These are phyloP conservation scores for Leccinum pachyderme DNA, from an alignment of 1,284 basidiomycete species.

Conservation along the genomic window DNA sequence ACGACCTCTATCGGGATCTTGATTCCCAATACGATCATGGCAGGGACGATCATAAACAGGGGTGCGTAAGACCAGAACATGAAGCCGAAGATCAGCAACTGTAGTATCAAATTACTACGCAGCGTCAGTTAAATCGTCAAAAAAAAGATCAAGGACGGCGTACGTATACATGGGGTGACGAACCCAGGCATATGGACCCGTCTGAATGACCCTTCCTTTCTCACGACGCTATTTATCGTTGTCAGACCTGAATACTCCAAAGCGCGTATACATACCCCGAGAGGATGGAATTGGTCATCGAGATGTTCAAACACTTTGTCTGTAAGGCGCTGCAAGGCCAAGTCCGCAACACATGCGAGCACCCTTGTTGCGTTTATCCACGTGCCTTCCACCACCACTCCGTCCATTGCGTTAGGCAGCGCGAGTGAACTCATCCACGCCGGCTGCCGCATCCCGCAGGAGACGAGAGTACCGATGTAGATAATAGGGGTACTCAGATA, in stretches of 20 bases:
- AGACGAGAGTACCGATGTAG: slow-evolving; percentile 13
- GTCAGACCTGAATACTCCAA: background rate
- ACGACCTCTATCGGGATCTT: slow-evolving; percentile 30
- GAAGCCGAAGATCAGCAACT: background rate
- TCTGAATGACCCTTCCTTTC: slow-evolving; percentile 22
- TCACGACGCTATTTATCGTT: slow-evolving; percentile 25
- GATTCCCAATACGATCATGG: slow-evolving; percentile 11
- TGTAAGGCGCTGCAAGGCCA: background rate
- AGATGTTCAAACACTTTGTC: slow-evolving; percentile 8
- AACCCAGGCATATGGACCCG: slow-evolving; percentile 26
- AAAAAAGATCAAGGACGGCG: no score
- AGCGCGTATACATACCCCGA: slow-evolving; percentile 10
- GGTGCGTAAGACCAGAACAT: slow-evolving; percentile 33
- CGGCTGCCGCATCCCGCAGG: slow-evolving; percentile 22
- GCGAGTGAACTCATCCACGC: slow-evolving; percentile 18
- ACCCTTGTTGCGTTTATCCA: slow-evolving; percentile 9
- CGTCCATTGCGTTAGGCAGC: slow-evolving; percentile 1
- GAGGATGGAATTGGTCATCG: slow-evolving; percentile 15
- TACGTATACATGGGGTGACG: slow-evolving; percentile 33
- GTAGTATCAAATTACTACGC: slow-evolving; percentile 7
- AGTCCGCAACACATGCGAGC: slow-evolving; percentile 8
- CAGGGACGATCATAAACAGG: slow-evolving; percentile 11
- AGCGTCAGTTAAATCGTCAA: background rate
- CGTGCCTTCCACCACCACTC: background rate
- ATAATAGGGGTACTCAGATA: slow-evolving; percentile 18